Evolutionary conservation across 768 basidiomycete species (phyloP).

Genomic region (Ramaria rubella): DNA sequence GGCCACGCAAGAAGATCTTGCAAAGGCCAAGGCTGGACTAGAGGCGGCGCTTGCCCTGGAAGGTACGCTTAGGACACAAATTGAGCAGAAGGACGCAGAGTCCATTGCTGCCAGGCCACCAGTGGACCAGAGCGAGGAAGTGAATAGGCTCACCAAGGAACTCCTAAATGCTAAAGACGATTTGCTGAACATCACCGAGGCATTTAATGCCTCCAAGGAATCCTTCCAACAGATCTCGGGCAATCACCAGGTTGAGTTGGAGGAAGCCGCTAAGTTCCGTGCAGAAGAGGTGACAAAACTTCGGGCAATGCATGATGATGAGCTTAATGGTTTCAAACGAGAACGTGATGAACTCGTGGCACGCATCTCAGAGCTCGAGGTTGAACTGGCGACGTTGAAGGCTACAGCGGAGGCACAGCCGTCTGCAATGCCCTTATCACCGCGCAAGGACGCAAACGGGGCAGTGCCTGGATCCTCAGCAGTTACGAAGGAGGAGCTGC

Average conservation of each 20-base stretch:
- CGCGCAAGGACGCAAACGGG: constrained; percentile 36
- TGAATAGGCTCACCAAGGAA: constrained; percentile 51
- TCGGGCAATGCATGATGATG: constrained; percentile 51
- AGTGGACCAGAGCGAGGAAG: constrained; percentile 47
- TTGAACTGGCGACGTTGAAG: constrained; percentile 61
- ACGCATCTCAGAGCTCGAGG: constrained; percentile 67
- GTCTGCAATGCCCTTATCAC: constrained; percentile 42
- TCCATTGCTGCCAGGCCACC: constrained; percentile 36
- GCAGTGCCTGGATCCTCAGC: constrained; percentile 34
- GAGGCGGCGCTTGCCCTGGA: constrained; percentile 49
- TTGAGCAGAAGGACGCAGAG: constrained; percentile 48
- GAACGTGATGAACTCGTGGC: constrained; percentile 60
- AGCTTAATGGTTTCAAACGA: constrained; percentile 45
- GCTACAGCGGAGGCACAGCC: constrained; percentile 46
- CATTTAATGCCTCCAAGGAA: constrained; percentile 60
- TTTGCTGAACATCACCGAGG: constrained; percentile 54
- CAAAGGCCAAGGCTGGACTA: constrained; percentile 61
- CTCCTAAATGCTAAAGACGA: constrained; percentile 64
- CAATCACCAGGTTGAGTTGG: constrained; percentile 66
- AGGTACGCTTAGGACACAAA: constrained; percentile 51
- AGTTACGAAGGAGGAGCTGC: constrained; percentile 71
- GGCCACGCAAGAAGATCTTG: constrained; percentile 78
- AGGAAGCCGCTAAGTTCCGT: constrained; percentile 62
- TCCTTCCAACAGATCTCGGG: constrained; percentile 64
- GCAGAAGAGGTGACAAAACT: constrained; percentile 66